Evolutionary conservation across 495 filamentous ascomycete species (phyloP), one percentile per base, ranked within the genome.

Genomic region (Lophiostoma macrostomum): DNA sequence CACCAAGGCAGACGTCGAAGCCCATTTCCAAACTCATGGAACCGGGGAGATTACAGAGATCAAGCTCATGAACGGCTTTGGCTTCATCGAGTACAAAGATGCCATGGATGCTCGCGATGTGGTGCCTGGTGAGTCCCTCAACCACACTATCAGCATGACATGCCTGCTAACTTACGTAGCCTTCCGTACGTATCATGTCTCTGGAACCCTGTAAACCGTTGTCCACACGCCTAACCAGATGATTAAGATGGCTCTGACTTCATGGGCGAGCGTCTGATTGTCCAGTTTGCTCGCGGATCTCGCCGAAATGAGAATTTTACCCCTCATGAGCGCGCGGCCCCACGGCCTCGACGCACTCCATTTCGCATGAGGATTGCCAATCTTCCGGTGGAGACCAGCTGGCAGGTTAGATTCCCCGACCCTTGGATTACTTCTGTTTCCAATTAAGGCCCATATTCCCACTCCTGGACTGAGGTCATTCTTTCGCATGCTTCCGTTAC

Each of bases 11-110:
- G 94, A 97, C 66, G 86, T 98, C 67, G 91, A 96, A 73, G 83
- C 86, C 61, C 93, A 97, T 72, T 98, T 98, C 73, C 85, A 85
- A 64, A 88, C 81, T 64, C 88, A 96, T 81, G 93, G 91, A 56
- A 89, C 90, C 61, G 93, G 93, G 58, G 91, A 95, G 70, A 96
- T 98, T 63, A 91, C 85, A 50, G 93, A 98, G 75, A 90, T 98
- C 77, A 98, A 98, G 77, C 83, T 98, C 58, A 98, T 97, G 94
- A 96, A 94, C 69, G 93, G 93, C 58, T 98, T 98, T 67, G 93
- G 93, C 70, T 98, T 98, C 73, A 94, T 98, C 67, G 94, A 98
- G 70, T 98, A 97, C 71, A 91, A 96, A 69, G 93, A 96, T 77
- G 80, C 89, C 31, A 85, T 95, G 80, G 93, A 97, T 77, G 94